phyloP scores from a whole-genome alignment of 129 eudicot species.

The Escallonia rubra region DNA sequence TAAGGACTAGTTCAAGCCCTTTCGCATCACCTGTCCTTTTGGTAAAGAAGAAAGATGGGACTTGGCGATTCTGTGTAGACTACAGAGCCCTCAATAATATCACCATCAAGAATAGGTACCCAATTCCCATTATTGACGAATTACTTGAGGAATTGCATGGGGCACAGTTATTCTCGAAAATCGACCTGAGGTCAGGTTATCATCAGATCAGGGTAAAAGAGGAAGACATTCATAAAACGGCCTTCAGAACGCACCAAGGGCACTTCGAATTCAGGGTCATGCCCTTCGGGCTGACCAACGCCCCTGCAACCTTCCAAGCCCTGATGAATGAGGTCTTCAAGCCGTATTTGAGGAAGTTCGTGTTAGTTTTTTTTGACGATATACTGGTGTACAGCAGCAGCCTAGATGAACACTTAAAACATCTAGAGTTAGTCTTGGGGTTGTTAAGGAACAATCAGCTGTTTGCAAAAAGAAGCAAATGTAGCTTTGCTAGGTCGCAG shows the following conservation, averaged over 20 bases:
- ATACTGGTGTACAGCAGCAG: not conserved
- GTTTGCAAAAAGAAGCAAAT: not conserved
- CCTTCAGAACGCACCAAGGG: too few species aligned
- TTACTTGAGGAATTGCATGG: too few species aligned
- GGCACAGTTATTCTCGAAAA: too few species aligned
- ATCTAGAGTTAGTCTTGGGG: too few species aligned
- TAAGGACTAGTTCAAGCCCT: not conserved
- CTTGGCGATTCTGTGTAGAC: too few species aligned
- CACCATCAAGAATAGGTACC: too few species aligned
- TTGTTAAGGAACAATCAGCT: too few species aligned
- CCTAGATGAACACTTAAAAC: not conserved
- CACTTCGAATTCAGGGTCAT: too few species aligned
- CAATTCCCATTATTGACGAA: too few species aligned
- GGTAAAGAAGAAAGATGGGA: not conserved
- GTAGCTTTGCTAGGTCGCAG: not conserved
- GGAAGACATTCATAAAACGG: not conserved
- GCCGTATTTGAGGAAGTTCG: not conserved
- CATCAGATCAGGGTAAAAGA: not conserved
- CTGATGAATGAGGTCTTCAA: not conserved
- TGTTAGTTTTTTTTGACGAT: conserved; percentile 4
- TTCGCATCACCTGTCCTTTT: not conserved
- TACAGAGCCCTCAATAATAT: not conserved
- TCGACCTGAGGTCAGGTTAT: too few species aligned
- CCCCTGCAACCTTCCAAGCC: not conserved
- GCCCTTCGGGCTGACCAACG: too few species aligned